Evolutionary conservation across 2,329 filamentous ascomycete genomes (phyloP), one percentile per base, ranked within the genome.

Genomic region (Aspergillus glaucus): DNA sequence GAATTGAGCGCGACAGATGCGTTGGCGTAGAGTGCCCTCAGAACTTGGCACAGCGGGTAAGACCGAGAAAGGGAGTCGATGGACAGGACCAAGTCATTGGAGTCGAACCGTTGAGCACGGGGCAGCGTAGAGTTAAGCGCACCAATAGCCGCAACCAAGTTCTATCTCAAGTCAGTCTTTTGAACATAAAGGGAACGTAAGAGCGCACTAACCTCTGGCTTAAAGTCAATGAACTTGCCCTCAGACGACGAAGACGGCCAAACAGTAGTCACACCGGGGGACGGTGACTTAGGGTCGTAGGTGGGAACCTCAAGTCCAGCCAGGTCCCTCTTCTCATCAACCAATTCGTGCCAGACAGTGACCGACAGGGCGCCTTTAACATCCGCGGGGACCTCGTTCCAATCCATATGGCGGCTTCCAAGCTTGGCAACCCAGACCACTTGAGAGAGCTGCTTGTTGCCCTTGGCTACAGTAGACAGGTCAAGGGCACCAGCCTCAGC

Each of bases 341-440:
- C 74, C 46, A 97, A 79, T 51, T 96, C 88, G 62, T 95, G 88
- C 91, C 92, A 98, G 12, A 92, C 93, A n/a, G 84, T 81, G 14
- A 96, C 87, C 48, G 87, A 87, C 52, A 95, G 77, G 53, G 79
- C 83, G 49, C 85, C 81, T 14, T 85, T 85, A 49, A 85, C 84
- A 45, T 87, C 86, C 62, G 86, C 80, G 9, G 91, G 90, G 2
- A 91, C 81, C 64, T 92, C 88, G 59, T 88, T 91, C 91, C 92
- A 98, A 69, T 95, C 91, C 79, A 98, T 86, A 65, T 97, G 92
- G 58, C 83, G 82, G 73, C 85, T 96, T 39, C 89, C 89, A 62
- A 89, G 81, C 60, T 96, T 92, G 4, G 94, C 89, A 10, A 96
- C 91, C 88, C 91, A 97, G 58, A 96, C 80, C 28, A 95, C 78